Conservation (phyloP, 208 protist genomes). For the Blastocrithidia nonstop region DNA sequence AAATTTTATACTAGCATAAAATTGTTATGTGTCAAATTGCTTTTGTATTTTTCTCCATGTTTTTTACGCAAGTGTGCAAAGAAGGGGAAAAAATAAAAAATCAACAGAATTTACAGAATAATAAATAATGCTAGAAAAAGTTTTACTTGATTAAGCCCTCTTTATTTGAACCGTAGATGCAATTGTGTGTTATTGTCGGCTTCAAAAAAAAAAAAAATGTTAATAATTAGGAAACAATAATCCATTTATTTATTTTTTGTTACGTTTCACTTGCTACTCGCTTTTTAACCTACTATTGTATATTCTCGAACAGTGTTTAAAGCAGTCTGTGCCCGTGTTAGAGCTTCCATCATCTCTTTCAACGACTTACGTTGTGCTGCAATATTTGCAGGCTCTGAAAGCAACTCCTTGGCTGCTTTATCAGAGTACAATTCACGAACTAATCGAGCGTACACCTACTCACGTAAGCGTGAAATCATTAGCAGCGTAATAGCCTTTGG, state of each 20-base stretch:
- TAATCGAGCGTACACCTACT: constrained; percentile 89
- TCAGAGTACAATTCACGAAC: constrained; percentile 91
- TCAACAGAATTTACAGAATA: too few relatives aligned
- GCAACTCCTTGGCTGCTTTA: constrained; percentile 84
- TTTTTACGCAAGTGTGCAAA: too few relatives aligned
- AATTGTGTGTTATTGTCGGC: neutral
- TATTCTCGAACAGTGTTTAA: constrained; percentile 77
- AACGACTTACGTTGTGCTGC: constrained; percentile 75
- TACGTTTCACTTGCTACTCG: too few relatives aligned
- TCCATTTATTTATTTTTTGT: too few relatives aligned
- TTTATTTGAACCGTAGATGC: too few relatives aligned
- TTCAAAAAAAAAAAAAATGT: neutral
- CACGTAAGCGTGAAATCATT: constrained; percentile 89
- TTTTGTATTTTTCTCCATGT: too few relatives aligned
- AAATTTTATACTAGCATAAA: too few relatives aligned
- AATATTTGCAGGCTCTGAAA: constrained; percentile 85
- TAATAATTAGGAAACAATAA: neutral
- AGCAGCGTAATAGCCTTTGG: constrained; percentile 98
- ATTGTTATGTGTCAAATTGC: too few relatives aligned
- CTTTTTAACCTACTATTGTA: constrained; percentile 14
- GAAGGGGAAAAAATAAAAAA: too few relatives aligned
- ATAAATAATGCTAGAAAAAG: too few relatives aligned
- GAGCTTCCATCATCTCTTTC: constrained; percentile 80
- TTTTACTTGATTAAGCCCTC: too few relatives aligned
- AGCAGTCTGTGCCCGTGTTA: constrained; percentile 68